Base-by-base conservation (phyloP, 2,329 filamentous ascomycete species). In the Nannizziopsis arthrosporioides region DNA sequence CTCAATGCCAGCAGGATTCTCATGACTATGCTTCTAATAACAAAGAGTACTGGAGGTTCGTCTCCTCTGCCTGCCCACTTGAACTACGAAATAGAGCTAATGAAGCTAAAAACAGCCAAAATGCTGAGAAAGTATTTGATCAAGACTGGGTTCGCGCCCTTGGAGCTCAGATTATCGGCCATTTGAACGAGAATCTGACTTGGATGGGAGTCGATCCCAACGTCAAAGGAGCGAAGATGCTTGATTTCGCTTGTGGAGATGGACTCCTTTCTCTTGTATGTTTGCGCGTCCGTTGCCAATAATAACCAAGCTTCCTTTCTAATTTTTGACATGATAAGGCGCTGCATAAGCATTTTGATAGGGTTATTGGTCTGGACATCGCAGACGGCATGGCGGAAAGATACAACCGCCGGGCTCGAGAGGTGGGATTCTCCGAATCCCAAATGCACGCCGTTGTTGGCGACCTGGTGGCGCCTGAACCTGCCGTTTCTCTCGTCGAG, bases 171-270 rank as follows among this genome's bases (percentile, higher is more conserved):
- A 49, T 52, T 17, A 27, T 31, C 3, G 34, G 38, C 9, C 48
- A 53, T 35, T 22, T 55, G 4, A 41, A 51, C n/a, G 42, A 50
- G 14, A 52, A 54, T 37, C 35, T 52, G 5, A n/a, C 48, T 9
- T 55, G 53, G 53, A 41, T 54, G 30, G 51, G 50, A 22, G 48
- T 52, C 22, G 40, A 44, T 9, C 7, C 48, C 11, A 39, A 44
- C 31, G 14, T 34, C 14, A 22, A 27, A 11, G 14, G 35, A 7
- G 32, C n/a, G 31, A 55, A 54, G 47, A 51, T 55, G 43, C 50
- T 55, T 10, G 54, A 55, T 17, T 55, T 50, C 41, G 54, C 54
- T 10, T 55, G 54, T 34, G 54, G 54, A 15, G 46, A 54, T 18
- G 54, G 53, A 7, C 49, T 53, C 15, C 34, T 53, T 17, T 52